phyloP scores from a whole-genome alignment of 257 asterid species.

The Jacaranda mimosifolia region DNA sequence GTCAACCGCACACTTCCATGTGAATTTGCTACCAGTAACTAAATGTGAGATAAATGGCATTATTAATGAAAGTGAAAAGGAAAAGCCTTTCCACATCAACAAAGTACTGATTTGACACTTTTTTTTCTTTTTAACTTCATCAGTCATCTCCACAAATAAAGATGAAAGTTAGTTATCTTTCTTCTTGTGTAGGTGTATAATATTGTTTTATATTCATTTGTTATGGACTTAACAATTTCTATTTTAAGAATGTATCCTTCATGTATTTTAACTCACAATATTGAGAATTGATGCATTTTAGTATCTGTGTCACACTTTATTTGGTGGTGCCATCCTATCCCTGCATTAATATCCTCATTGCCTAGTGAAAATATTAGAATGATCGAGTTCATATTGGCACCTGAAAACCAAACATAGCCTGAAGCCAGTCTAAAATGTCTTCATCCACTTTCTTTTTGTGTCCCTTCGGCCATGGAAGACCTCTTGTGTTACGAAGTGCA shows the following conservation, averaged over 20 bases:
- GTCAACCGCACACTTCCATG: neutral
- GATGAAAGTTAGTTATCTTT: neutral
- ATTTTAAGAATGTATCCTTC: neutral
- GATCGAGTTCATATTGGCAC: constrained; percentile 44
- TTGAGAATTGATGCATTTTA: neutral
- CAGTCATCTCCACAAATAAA: neutral
- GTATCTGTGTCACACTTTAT: constrained; percentile 16
- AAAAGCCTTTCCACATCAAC: neutral
- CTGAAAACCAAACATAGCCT: constrained; percentile 98
- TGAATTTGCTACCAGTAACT: neutral
- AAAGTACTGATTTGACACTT: neutral
- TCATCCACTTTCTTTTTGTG: constrained; percentile 80
- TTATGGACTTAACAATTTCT: neutral
- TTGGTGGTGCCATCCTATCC: constrained; percentile 7
- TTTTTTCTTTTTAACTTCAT: neutral
- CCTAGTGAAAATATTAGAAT: constrained; percentile 4
- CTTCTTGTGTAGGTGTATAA: neutral
- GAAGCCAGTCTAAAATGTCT: constrained; percentile 96
- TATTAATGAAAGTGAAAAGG: neutral
- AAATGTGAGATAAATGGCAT: neutral
- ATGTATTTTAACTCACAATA: neutral
- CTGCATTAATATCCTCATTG: neutral
- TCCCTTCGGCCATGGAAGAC: constrained; percentile 96
- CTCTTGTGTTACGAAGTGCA: constrained; percentile 92
- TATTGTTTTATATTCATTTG: neutral